Conservation (phyloP, 2,329 filamentous ascomycete species). For the Aspergillus pseudoviridinutans region DNA sequence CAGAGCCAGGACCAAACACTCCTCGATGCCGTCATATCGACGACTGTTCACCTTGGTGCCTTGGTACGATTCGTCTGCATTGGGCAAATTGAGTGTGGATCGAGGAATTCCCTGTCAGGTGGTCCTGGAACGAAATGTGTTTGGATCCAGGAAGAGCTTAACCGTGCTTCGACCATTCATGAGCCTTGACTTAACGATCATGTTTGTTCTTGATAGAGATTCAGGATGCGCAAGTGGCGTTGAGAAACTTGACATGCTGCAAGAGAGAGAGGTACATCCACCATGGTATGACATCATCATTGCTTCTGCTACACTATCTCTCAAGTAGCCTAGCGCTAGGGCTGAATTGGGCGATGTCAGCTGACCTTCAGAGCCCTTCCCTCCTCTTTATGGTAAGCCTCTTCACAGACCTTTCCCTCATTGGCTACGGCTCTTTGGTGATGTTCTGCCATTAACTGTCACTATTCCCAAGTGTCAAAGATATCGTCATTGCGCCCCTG, state of each 20-base stretch:
- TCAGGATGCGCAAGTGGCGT: not conserved
- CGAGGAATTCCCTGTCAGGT: not conserved
- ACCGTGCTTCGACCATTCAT: not conserved
- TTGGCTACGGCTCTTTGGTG: not conserved
- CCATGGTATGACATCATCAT: not conserved
- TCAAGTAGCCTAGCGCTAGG: conserved; percentile 1
- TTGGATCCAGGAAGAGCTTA: not conserved
- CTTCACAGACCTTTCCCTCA: not conserved
- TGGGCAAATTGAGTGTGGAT: not conserved
- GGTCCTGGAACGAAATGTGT: not conserved
- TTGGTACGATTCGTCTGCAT: not conserved
- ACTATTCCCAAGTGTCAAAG: not conserved
- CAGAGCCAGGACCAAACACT: not conserved
- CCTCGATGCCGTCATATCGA: conserved; percentile 14
- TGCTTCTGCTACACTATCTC: not conserved
- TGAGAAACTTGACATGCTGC: not conserved
- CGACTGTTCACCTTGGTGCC: not conserved
- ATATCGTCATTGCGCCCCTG: not conserved
- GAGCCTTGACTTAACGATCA: not conserved
- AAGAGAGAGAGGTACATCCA: not conserved
- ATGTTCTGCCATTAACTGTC: not conserved
- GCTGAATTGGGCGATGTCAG: conserved; percentile 1
- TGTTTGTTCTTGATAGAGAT: not conserved
- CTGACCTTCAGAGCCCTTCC: conserved; percentile 2
- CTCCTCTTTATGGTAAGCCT: not conserved